Evolutionary conservation across 352 stramenopile genomes (phyloP), one percentile per base, ranked within the genome.

Genomic region (Poterioochromonas sp.): DNA sequence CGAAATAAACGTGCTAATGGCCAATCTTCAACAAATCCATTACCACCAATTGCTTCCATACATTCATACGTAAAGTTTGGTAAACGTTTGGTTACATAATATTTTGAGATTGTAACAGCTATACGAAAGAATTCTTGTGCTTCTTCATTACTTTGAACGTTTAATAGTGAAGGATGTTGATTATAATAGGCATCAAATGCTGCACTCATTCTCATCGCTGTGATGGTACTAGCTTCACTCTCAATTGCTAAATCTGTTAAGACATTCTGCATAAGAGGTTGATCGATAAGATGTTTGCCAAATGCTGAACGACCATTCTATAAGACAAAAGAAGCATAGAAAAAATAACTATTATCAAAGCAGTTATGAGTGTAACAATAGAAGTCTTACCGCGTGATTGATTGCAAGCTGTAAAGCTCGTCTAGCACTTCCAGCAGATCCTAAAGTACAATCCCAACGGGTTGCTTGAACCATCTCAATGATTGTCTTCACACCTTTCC

Each of bases 401-500:
- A 80, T 15, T 5, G 80, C 79, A 8, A 70, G 0, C 37, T 62
- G 73, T 40, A 83, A 40, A 51, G 80, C 80, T 49, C 79, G 69
- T 41, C 80, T 1, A 54, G 80, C 79, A 37, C 81, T 43, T 11
- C 65, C 64, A n/a, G 80, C 78, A 43, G 34, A 71, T 15, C 78
- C 80, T 2, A 83, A 37, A 32, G 69, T 73, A 40, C 80, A 83
- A 78, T 83, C 80, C 5, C 83, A 44, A 18, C 80, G 78, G 18
- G 80, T 83, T n/a, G 69, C 26, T 41, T 76, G 69, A 22, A 83
- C 80, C 80, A 83, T 83, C 39, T 83, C 80, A 60, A 83, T 76
- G 53, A 83, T 83, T 1, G 78, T 79, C 37, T 68, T 51, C 47
- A 83, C 77, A 32, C 80, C 80, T 76, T 64, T 62, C 1, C 80